Conservation (phyloP, 257 asterid genomes). For the Striga asiatica region DNA sequence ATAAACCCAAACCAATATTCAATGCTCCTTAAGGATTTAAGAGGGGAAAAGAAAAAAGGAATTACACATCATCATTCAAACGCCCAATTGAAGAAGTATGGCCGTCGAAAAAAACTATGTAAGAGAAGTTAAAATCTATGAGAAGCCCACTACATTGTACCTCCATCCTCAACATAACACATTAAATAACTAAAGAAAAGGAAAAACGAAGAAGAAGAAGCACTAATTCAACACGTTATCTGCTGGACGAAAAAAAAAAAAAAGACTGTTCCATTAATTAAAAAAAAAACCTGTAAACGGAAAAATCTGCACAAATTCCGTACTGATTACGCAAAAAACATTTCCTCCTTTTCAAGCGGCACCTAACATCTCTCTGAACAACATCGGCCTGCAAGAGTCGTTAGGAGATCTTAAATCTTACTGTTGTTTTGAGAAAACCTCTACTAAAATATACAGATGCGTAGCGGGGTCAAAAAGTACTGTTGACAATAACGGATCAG, state of each 20-base stretch:
- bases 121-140: not conserved
- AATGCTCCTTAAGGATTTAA: no score
- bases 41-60: not conserved
- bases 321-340: conserved; percentile 7
- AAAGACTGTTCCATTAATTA: not conserved
- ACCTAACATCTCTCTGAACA: not conserved
- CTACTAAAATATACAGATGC: not conserved
- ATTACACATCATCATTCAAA: not conserved
- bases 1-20: not conserved
- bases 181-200: not conserved
- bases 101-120: no score
- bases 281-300: conserved; percentile 12
- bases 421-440: not conserved
- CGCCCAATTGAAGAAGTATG: no score
- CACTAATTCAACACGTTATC: not conserved
- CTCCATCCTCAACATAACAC: not conserved
- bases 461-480: no score
- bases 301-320: conserved; percentile 1
- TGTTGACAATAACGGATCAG: conserved; percentile 27
- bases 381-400: conserved; percentile 7
- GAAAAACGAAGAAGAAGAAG: not conserved
- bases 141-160: not conserved
- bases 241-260: not conserved
- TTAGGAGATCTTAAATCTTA: conserved; percentile 4
- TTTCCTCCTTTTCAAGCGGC: not conserved